Conservation (phyloP, 202 grass and related monocot genomes). For the Zizania palustris region DNA sequence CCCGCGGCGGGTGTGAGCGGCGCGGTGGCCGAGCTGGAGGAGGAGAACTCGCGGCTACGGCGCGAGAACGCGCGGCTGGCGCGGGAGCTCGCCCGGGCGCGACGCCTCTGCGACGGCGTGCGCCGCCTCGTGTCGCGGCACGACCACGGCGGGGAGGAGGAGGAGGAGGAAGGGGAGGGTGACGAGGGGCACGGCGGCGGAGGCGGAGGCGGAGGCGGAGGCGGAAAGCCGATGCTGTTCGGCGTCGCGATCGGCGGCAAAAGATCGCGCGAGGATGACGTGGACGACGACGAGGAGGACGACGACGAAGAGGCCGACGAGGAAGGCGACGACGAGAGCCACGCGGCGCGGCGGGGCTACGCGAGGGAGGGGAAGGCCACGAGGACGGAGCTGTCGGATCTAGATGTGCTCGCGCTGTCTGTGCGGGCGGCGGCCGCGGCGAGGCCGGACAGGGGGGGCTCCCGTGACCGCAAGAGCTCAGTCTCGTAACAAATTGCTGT, state of each 20-base stretch:
- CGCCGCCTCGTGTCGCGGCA: slow-evolving; percentile 50
- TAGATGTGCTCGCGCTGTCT: slow-evolving; percentile 53
- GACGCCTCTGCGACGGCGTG: slow-evolving; percentile 59
- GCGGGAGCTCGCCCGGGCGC: slow-evolving; percentile 61
- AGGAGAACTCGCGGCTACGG: slow-evolving; percentile 72
- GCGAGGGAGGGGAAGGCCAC: not conserved
- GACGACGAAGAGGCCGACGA: slow-evolving; percentile 13
- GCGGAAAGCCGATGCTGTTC: slow-evolving; percentile 49
- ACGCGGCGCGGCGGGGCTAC: slow-evolving; percentile 23
- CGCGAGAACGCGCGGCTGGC: too few species aligned
- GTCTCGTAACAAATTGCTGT: slow-evolving; percentile 7
- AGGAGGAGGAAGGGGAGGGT: slow-evolving; percentile 10
- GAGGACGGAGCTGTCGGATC: slow-evolving; percentile 50
- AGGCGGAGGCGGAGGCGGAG: too few species aligned
- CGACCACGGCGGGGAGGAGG: slow-evolving; percentile 24
- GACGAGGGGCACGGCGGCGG: slow-evolving; percentile 28
- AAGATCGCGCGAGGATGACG: slow-evolving; percentile 14
- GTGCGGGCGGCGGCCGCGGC: slow-evolving; percentile 61
- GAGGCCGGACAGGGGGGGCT: slow-evolving; percentile 37
- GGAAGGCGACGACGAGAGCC: slow-evolving; percentile 31
- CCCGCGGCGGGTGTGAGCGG: not conserved
- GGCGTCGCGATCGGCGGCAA: slow-evolving; percentile 51
- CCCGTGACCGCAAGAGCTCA: slow-evolving; percentile 44
- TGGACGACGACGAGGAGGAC: not conserved
- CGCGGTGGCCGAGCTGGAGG: slow-evolving; percentile 50